Conservation (phyloP, 352 stramenopile species). For the Globisporangium echinulatum region DNA sequence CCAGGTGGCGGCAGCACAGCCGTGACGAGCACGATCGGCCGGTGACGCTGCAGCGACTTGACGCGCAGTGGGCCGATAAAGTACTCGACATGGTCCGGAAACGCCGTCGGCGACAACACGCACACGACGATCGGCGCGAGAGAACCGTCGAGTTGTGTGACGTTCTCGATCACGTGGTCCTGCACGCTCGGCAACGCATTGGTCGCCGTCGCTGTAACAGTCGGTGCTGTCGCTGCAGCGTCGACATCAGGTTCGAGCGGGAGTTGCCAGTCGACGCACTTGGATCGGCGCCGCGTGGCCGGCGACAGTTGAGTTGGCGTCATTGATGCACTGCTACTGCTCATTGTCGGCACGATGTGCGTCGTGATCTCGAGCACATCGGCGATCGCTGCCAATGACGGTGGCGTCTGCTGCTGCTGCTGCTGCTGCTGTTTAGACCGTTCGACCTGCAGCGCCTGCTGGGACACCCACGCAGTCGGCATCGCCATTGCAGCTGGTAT, state of each 20-base stretch:
- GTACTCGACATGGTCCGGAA: constrained; percentile 73
- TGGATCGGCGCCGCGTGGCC: constrained; percentile 18
- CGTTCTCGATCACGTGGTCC: constrained; percentile 46
- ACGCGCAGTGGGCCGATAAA: constrained; percentile 67
- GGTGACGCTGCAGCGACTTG: constrained; percentile 59
- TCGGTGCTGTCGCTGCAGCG: background rate
- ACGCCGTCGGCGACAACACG: constrained; percentile 44
- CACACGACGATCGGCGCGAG: constrained; percentile 67
- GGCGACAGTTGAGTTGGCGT: background rate
- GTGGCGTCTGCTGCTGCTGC: constrained; percentile 2
- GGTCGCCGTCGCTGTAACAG: no score
- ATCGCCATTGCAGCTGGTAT: constrained; percentile 14
- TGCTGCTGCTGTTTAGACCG: background rate
- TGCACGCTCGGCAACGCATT: no score
- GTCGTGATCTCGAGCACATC: constrained; percentile 8
- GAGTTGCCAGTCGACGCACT: constrained; percentile 27
- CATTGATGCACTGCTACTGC: background rate
- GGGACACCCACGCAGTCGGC: constrained; percentile 18
- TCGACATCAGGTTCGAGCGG: constrained; percentile 4
- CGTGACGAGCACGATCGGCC: constrained; percentile 65
- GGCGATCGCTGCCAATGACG: background rate
- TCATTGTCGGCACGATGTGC: constrained; percentile 8
- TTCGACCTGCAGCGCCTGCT: background rate
- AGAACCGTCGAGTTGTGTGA: constrained; percentile 40
- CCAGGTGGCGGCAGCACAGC: constrained; percentile 47